Evolutionary conservation across 2,329 filamentous ascomycete species (phyloP).

Genomic region (Verticillium nubilum): DNA sequence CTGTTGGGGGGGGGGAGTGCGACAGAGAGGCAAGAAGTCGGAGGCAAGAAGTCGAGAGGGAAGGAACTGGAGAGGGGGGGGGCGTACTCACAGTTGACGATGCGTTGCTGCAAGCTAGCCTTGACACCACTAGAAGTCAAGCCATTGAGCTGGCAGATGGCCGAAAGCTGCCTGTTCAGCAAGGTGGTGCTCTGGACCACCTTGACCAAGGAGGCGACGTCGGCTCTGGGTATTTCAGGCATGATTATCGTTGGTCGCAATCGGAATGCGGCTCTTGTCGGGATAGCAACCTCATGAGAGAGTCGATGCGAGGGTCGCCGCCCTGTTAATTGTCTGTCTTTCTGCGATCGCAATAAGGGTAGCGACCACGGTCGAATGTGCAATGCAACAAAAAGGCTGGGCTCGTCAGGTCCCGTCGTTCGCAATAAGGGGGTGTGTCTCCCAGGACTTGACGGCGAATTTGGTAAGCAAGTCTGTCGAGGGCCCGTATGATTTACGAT

Average conservation of each 20-base stretch:
- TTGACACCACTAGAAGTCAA: slow-evolving; percentile 81
- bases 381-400: neutral
- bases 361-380: neutral
- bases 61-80: too few relatives aligned
- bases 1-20: too few relatives aligned
- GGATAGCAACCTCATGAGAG: slow-evolving; percentile 10
- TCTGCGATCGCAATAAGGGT: neutral
- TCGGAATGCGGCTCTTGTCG: neutral
- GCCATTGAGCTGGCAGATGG: slow-evolving; percentile 69
- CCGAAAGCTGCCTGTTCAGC: slow-evolving; percentile 63
- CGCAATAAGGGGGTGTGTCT: neutral
- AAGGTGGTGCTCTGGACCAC: slow-evolving; percentile 38
- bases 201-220: slow-evolving; percentile 39
- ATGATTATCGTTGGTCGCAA: slow-evolving; percentile 8
- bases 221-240: slow-evolving; percentile 27
- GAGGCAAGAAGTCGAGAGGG: slow-evolving; percentile 2
- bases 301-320: neutral
- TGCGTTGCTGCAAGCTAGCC: slow-evolving; percentile 70
- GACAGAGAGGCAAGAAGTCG: too few relatives aligned
- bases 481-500: neutral
- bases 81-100: slow-evolving; percentile 72
- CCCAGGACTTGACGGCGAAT: neutral
- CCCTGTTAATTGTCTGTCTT: neutral
- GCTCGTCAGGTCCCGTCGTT: neutral
- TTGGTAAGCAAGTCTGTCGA: neutral